Percentiles rank a stretch among this genome's conserved stretches.
These are phyloP conservation scores for Scedosporium apiospermum DNA, from an alignment of 2,329 filamentous ascomycete species.

Conservation along the genomic window DNA sequence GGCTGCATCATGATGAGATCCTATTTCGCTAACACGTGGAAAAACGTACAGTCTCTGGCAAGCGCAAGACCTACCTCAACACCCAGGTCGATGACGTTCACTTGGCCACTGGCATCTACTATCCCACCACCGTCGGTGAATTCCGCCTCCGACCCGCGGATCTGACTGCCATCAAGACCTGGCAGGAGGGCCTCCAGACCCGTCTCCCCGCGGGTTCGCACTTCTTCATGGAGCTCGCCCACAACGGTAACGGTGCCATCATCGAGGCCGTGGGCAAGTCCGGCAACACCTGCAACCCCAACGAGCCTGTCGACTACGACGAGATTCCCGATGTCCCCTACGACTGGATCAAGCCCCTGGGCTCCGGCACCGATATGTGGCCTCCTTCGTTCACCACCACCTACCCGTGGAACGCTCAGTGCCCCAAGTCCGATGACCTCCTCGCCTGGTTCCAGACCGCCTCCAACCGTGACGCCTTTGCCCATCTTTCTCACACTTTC, in stretches of 20 bases:
- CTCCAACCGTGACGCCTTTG: slow-evolving; percentile 43
- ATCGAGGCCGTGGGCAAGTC: slow-evolving; percentile 40
- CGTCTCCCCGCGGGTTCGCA: slow-evolving; percentile 41
- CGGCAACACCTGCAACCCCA: slow-evolving; percentile 34
- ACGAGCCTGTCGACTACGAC: slow-evolving; percentile 31
- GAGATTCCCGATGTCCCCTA: slow-evolving; percentile 34
- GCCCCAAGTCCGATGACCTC: slow-evolving; percentile 39
- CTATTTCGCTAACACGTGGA: slow-evolving; percentile 8
- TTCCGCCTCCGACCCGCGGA: slow-evolving; percentile 41
- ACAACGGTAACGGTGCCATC: slow-evolving; percentile 40
- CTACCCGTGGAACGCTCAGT: slow-evolving; percentile 39
- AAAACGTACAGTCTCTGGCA: slow-evolving; percentile 31
- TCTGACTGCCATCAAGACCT: slow-evolving; percentile 33
- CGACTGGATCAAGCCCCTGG: slow-evolving; percentile 35
- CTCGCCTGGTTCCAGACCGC: slow-evolving; percentile 41
- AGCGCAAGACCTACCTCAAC: slow-evolving; percentile 42
- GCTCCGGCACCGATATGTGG: slow-evolving; percentile 40
- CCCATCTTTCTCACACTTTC: slow-evolving; percentile 54
- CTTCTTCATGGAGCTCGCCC: slow-evolving; percentile 43
- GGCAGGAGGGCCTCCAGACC: slow-evolving; percentile 29
- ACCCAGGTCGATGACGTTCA: slow-evolving; percentile 57
- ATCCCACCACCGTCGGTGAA: slow-evolving; percentile 29
- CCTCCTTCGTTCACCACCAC: slow-evolving; percentile 33
- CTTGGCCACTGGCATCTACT: slow-evolving; percentile 39
- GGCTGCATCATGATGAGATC: not conserved